phyloP scores from a whole-genome alignment of 2,329 filamentous ascomycete genomes.

The Aspergillus intermedius region DNA sequence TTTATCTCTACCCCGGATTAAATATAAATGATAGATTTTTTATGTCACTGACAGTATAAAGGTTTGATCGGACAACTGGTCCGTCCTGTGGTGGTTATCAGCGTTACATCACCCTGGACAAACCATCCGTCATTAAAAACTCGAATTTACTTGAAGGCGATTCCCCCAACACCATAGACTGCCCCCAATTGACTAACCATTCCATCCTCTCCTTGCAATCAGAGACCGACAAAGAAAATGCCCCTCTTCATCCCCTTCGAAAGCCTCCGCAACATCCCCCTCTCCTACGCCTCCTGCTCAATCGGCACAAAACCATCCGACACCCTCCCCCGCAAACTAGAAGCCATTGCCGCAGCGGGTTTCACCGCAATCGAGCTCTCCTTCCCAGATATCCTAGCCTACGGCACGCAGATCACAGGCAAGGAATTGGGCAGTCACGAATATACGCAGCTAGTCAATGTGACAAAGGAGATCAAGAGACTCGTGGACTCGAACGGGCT shows the following conservation, averaged over 20 bases:
- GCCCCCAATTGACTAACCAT: too few species aligned
- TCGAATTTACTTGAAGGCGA: neutral
- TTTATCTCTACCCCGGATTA: neutral
- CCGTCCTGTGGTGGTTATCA: neutral
- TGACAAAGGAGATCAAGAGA: slow-evolving; percentile 49
- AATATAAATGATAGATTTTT: neutral
- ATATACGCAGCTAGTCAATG: slow-evolving; percentile 51
- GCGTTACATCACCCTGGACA: slow-evolving; percentile 13
- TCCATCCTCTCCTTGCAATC: neutral
- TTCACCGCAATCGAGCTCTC: slow-evolving; percentile 65
- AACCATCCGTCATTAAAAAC: neutral
- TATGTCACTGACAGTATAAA: neutral
- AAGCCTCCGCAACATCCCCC: slow-evolving; percentile 25
- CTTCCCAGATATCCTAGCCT: slow-evolving; percentile 64
- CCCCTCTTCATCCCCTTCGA: slow-evolving; percentile 2
- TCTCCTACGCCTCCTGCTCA: slow-evolving; percentile 39
- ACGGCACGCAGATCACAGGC: slow-evolving; percentile 49
- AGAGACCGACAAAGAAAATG: slow-evolving; percentile 5
- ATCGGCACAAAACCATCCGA: slow-evolving; percentile 31
- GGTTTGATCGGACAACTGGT: neutral
- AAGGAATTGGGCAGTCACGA: slow-evolving; percentile 51
- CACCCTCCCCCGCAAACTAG: slow-evolving; percentile 32
- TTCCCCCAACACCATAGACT: neutral
- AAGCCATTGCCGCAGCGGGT: slow-evolving; percentile 34
- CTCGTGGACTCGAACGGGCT: slow-evolving; percentile 52